These are phyloP conservation scores for Aspergillus hancockii DNA, from an alignment of 495 filamentous ascomycete species.

Conservation along the genomic window DNA sequence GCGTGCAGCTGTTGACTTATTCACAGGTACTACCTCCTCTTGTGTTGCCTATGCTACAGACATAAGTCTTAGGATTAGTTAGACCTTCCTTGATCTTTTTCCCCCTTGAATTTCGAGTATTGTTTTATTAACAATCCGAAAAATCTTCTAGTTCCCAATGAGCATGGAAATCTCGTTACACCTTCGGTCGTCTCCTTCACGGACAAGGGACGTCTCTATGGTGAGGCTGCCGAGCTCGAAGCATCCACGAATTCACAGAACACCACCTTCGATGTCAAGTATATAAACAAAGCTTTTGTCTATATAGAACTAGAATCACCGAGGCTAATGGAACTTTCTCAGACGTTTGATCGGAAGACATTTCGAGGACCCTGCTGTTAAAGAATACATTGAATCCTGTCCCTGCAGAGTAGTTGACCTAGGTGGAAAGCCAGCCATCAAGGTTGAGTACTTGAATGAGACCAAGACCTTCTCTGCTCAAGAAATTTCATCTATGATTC, in stretches of 20 bases:
- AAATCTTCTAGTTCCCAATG: constrained; percentile 75
- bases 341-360: constrained; percentile 94
- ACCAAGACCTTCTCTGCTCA: constrained; percentile 92
- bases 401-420: constrained; percentile 94
- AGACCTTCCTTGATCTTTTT: too few relatives aligned
- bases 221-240: constrained; percentile 99
- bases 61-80: constrained; percentile 99
- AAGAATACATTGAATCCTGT: constrained; percentile 98
- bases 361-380: constrained; percentile 83
- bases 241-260: constrained; percentile 99
- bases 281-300: constrained; percentile 20
- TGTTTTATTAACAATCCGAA: too few relatives aligned
- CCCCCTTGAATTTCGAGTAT: too few relatives aligned
- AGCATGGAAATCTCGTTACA: constrained; percentile 98
- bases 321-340: too few relatives aligned
- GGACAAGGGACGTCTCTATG: constrained; percentile 96
- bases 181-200: constrained; percentile 99
- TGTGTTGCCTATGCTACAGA: constrained; percentile 99
- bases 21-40: constrained; percentile 92
- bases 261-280: constrained; percentile 99
- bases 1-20: too few relatives aligned
- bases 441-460: constrained; percentile 90
- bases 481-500: constrained; percentile 96
- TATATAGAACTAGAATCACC: too few relatives aligned
- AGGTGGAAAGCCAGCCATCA: constrained; percentile 78